A percentile compares a stretch with the other conserved stretches of the same genome.
These are phyloP conservation scores for Pleurotus platypus DNA, from an alignment of 768 basidiomycete genomes.

Conservation along the genomic window DNA sequence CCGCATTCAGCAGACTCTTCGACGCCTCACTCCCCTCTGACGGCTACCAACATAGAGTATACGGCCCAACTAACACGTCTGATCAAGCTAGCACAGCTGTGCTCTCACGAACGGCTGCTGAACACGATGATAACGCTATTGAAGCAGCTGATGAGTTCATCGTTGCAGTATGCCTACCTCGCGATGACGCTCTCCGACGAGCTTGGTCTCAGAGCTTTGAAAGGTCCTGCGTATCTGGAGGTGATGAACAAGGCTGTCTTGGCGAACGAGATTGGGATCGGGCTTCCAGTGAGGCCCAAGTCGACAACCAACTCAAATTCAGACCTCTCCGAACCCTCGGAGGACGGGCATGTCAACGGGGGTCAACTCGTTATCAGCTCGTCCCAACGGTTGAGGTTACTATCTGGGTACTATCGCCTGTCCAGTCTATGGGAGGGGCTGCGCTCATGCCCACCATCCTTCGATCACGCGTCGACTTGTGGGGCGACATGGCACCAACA, in stretches of 20 bases:
- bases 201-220: slow-evolving; percentile 52
- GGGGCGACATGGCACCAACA: slow-evolving; percentile 71
- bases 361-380: slow-evolving; percentile 46
- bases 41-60: slow-evolving; percentile 16
- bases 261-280: slow-evolving; percentile 22
- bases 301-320: neutral
- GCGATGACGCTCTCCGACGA: slow-evolving; percentile 76
- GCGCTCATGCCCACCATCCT: slow-evolving; percentile 51
- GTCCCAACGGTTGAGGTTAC: slow-evolving; percentile 59
- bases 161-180: slow-evolving; percentile 65
- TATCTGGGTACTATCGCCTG: slow-evolving; percentile 69
- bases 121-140: slow-evolving; percentile 57
- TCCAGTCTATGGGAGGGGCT: slow-evolving; percentile 64
- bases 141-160: slow-evolving; percentile 56
- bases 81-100: slow-evolving; percentile 64
- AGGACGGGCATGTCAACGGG: slow-evolving; percentile 13
- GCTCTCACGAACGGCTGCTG: slow-evolving; percentile 57
- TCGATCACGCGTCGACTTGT: slow-evolving; percentile 63
- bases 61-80: slow-evolving; percentile 55
- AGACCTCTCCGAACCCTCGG: neutral
- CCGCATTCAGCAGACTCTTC: slow-evolving; percentile 13
- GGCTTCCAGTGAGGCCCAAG: neutral
- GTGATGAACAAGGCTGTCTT: slow-evolving; percentile 63
- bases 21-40: slow-evolving; percentile 9
- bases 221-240: slow-evolving; percentile 67